Evolutionary conservation across 2,329 filamentous ascomycete species (phyloP), one percentile per base, ranked within the genome.

Genomic region (Xylaria arbuscula): DNA sequence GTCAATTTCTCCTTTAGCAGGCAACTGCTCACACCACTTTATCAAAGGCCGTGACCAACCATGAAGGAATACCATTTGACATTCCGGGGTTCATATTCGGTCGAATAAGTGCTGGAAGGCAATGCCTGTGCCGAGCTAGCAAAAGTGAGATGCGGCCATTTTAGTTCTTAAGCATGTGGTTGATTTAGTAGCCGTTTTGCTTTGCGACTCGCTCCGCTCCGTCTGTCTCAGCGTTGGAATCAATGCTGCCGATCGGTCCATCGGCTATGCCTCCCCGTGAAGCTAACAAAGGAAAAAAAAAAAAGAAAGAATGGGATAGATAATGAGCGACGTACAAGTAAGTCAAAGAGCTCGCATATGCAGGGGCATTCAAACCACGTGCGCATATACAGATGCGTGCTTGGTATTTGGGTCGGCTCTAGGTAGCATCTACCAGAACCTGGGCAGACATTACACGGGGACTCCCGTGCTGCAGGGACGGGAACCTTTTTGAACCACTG

Each of bases 1-100:
- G 45, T 78, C 72, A 11, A 80, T 79, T 17, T 80, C 72, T 56
- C 78, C 76, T 73, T 81, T 82, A 48, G 78, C 79, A 11, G 67
- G 69, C 6, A 82, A 75, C 68, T 82, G 80, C 1, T 80, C 80
- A 70, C 81, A 82, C 19, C 80, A 78, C 73, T 82, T 82, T 19
- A 74, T 76, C 51, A 22, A 17, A 38, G 13, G 45, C 19, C 19
- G 13, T 45, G 9, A 22, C 45, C 13, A 22, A n/a, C 45, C 45
- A 9, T 9, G 3, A n/a, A 22, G 6, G 5, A 8, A 47, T 45
- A 17, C 40, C 40, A 47, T 47, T 6, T 47, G 6, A 7, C 10
- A 19, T 36, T 15, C 15, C 13, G 17, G 19, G 17, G 17, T 8
- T 8, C 28, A 13, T 3, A 36, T 2, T n/a, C 45, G 45, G 10